These are phyloP conservation scores for Meredithiella fracta DNA, from an alignment of 2,329 filamentous ascomycete genomes.

Conservation along the genomic window DNA sequence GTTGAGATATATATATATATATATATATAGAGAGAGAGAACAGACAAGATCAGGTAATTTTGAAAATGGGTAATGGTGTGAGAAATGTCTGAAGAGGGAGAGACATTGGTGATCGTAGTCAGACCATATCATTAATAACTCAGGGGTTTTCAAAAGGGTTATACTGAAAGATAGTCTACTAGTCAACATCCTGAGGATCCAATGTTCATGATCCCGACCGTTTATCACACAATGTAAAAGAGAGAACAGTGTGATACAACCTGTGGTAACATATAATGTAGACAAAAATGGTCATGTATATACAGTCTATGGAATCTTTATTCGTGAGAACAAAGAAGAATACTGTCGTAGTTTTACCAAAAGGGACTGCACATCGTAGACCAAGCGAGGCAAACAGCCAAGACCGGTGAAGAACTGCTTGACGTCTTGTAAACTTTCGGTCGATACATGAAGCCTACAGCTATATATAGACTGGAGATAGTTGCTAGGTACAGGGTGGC, in stretches of 20 bases:
- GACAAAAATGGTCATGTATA: not conserved
- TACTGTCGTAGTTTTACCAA: not conserved
- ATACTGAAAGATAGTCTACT: no score
- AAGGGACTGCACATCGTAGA: not conserved
- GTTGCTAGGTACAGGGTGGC: no score
- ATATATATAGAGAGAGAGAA: not conserved
- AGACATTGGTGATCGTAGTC: no score
- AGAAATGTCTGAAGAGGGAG: no score
- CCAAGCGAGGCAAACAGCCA: not conserved
- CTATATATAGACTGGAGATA: no score
- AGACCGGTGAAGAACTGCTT: not conserved
- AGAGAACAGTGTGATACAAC: not conserved
- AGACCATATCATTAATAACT: no score
- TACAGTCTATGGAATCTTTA: not conserved
- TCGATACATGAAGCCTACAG: not conserved
- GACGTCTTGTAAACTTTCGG: no score
- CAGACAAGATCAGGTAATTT: no score
- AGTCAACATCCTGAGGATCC: no score
- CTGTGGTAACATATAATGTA: not conserved
- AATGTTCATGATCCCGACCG: not conserved
- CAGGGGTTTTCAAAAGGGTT: no score
- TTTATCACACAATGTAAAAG: not conserved
- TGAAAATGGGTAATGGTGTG: not conserved
- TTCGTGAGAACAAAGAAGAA: not conserved
- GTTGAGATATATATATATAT: no score